These are phyloP conservation scores for Dioscorea zingiberensis DNA, from an alignment of 106 monocot species.

Conservation along the genomic window DNA sequence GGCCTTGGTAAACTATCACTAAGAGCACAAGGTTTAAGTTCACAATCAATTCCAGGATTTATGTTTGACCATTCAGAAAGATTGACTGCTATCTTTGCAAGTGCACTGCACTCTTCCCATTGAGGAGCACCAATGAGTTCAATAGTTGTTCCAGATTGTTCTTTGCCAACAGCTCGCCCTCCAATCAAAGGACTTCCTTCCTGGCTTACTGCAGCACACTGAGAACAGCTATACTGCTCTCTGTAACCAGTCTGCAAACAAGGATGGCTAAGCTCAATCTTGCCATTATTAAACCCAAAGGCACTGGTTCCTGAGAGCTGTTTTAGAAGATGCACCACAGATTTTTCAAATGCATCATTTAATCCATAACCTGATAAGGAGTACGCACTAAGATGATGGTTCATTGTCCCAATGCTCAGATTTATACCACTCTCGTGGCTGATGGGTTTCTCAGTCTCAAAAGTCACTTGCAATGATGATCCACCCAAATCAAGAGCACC, in stretches of 20 bases:
- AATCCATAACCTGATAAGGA: slow-evolving; percentile 92
- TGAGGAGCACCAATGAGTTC: slow-evolving; percentile 63
- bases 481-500: slow-evolving; percentile 96
- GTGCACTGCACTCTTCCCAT: slow-evolving; percentile 76
- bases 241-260: slow-evolving; percentile 85
- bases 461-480: slow-evolving; percentile 95
- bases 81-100: slow-evolving; percentile 81
- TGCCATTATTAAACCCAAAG: slow-evolving; percentile 24
- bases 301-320: slow-evolving; percentile 1
- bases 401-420: slow-evolving; percentile 60
- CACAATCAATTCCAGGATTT: slow-evolving; percentile 64
- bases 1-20: slow-evolving; percentile 44
- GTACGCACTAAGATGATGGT: slow-evolving; percentile 86
- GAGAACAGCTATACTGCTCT: slow-evolving; percentile 67
- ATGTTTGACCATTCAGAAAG: slow-evolving; percentile 65
- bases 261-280: slow-evolving; percentile 68
- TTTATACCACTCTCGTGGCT: slow-evolving; percentile 57
- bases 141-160: slow-evolving; percentile 34
- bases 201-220: slow-evolving; percentile 42
- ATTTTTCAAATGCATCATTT: slow-evolving; percentile 96
- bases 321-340: slow-evolving; percentile 64
- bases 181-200: slow-evolving; percentile 50
- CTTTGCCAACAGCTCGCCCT: slow-evolving; percentile 18
- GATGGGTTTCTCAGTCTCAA: slow-evolving; percentile 56
- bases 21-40: slow-evolving; percentile 80